A percentile compares a stretch with the other conserved stretches of the same genome.
Evolutionary conservation across 129 eudicot genomes (phyloP).

Genomic region (Solidago caesia): DNA sequence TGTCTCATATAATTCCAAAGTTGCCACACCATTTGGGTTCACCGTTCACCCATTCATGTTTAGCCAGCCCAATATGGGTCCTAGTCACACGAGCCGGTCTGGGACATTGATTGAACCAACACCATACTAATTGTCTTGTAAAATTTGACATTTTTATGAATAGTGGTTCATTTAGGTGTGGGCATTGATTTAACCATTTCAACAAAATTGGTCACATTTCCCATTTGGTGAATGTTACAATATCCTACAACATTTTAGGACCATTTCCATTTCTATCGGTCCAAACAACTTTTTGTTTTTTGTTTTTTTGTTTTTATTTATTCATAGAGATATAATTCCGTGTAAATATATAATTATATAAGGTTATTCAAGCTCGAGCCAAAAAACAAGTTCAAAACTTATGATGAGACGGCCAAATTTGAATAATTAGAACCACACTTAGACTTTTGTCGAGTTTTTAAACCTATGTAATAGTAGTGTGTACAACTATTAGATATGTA

Average conservation of each 20-base stretch:
- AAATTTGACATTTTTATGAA: constrained; percentile 8
- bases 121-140: constrained; percentile 26
- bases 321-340: background rate
- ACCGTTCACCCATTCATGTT: constrained; percentile 25
- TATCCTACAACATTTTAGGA: constrained; percentile 31
- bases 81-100: constrained; percentile 33
- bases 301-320: background rate
- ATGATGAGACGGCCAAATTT: too few species aligned
- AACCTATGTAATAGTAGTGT: too few species aligned
- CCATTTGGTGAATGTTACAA: constrained; percentile 23
- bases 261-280: constrained; percentile 18
- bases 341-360: too few species aligned
- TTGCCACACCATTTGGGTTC: constrained; percentile 30
- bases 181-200: constrained; percentile 37
- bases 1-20: constrained; percentile 28
- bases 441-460: too few species aligned
- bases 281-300: background rate
- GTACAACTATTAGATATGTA: too few species aligned
- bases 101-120: constrained; percentile 36
- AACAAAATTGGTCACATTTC: constrained; percentile 33
- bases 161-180: constrained; percentile 24
- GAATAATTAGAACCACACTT: too few species aligned
- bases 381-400: too few species aligned
- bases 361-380: too few species aligned
- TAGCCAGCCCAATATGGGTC: constrained; percentile 41